Conservation (phyloP, 305 asterid genomes). For the Lippia alba region DNA sequence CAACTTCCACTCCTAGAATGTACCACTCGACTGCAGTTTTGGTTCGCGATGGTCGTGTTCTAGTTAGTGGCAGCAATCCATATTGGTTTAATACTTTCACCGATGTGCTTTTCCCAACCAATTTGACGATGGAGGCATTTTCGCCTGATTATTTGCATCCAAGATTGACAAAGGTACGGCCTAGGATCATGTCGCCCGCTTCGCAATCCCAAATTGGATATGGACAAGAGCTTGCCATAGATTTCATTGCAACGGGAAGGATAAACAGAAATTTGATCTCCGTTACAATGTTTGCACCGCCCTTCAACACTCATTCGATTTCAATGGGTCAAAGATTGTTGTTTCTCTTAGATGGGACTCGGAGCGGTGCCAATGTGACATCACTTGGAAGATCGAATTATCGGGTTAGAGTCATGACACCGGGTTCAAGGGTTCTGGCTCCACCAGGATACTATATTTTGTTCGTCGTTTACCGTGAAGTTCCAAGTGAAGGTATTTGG, state of each 20-base stretch:
- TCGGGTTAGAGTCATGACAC: conserved; percentile 26
- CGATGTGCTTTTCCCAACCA: conserved; percentile 29
- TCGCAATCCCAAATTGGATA: not conserved
- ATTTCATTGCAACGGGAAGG: not conserved
- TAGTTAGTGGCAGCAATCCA: conserved; percentile 41
- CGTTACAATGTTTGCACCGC: conserved; percentile 38
- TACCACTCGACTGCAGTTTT: conserved; percentile 43
- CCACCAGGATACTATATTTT: conserved; percentile 40
- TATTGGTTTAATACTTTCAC: conserved; percentile 33
- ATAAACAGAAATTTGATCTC: conserved; percentile 1
- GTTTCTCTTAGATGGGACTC: not conserved
- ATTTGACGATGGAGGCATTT: conserved; percentile 38
- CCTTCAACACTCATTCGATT: conserved; percentile 44
- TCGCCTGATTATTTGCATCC: conserved; percentile 34
- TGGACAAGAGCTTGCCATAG: conserved; percentile 3
- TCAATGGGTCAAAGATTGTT: conserved; percentile 41
- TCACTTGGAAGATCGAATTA: not conserved
- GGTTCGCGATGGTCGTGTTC: conserved; percentile 46
- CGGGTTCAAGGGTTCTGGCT: conserved; percentile 29
- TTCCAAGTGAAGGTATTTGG: conserved; percentile 49
- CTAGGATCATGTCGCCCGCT: conserved; percentile 19
- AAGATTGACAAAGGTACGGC: not conserved
- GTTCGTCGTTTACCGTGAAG: conserved; percentile 36
- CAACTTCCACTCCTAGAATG: conserved; percentile 32
- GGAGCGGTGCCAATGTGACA: not conserved